A percentile compares a stretch with the other conserved stretches of the same genome.
These are phyloP conservation scores for Aspergillus nanangensis DNA, from an alignment of 495 filamentous ascomycete species.

Conservation along the genomic window DNA sequence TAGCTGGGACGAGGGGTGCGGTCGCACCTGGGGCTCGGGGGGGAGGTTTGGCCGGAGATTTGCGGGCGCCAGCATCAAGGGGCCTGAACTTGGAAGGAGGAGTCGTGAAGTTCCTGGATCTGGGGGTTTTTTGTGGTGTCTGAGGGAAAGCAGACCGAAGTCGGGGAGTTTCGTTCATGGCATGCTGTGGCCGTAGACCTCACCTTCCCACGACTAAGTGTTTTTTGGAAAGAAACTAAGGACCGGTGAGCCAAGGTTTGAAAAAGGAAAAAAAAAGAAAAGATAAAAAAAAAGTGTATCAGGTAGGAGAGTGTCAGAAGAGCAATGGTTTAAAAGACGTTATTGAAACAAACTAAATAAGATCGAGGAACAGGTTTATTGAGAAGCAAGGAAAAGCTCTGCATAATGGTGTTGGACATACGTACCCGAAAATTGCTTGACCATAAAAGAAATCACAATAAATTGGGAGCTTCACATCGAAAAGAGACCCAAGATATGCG, in stretches of 20 bases:
- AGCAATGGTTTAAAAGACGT: neutral
- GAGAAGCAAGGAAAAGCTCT: neutral
- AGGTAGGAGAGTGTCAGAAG: neutral
- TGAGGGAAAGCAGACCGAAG: conserved; percentile 68
- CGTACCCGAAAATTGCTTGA: neutral
- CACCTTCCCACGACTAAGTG: conserved; percentile 10
- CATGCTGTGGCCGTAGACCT: conserved; percentile 44
- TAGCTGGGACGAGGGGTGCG: conserved; percentile 67
- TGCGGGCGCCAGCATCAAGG: conserved; percentile 20
- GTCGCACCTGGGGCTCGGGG: conserved; percentile 18
- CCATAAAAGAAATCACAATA: too few relatives aligned
- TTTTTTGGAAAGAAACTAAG: neutral
- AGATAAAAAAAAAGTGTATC: neutral
- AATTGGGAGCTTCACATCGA: too few relatives aligned
- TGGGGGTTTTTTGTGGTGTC: conserved; percentile 50
- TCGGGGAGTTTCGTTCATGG: conserved; percentile 72
- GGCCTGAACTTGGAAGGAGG: conserved; percentile 27
- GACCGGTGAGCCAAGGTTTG: neutral
- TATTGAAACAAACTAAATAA: too few relatives aligned
- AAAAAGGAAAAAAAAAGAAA: neutral
- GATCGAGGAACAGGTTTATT: neutral
- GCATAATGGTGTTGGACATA: neutral
- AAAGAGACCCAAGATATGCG: too few relatives aligned
- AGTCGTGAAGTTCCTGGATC: conserved; percentile 25
- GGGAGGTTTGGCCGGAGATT: conserved; percentile 22